Evolutionary conservation across 2,329 filamentous ascomycete genomes (phyloP), one percentile per base, ranked within the genome.

Genomic region (Pyrenophora tritici-repentis): DNA sequence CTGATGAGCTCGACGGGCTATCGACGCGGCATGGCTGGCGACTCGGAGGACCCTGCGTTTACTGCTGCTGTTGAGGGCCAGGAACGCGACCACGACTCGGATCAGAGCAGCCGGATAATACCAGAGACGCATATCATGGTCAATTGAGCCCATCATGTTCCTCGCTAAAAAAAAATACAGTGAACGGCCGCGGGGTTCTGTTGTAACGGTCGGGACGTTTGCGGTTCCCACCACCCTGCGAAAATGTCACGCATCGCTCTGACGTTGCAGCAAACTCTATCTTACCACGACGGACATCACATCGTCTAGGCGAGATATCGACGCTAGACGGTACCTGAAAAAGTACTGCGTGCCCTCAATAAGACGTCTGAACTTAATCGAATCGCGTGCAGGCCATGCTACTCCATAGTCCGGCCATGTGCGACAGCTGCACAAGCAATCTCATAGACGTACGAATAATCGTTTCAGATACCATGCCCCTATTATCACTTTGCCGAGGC

Each of bases 1-100:
- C 45, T 50, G 14, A 24, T 36, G 47, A 50, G 40, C 43, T 37
- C 35, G 45, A 40, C 36, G 24, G 35, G 22, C 43, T 32, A 36
- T 32, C 32, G 32, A 18, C 38, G 32, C 37, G 34, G 40, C 33
- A 35, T 31, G 35, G 36, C 38, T 34, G 42, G 40, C 14, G 47
- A 41, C 24, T 48, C 46, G 34, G 33, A 17, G 32, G 43, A 44
- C 54, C 56, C 54, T 59, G 51, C 53, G 34, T 46, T 12, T 29
- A 9, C 26, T 32, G 32, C 37, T 44, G 34, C 12, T 42, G 49
- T 9, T 17, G 42, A 29, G 20, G 37, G 42, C 37, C 55, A 50
- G 55, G 35, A 53, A 43, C 34, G 29, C 18, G 13, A 32, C 24
- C 14, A 36, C n/a, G 18, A 40, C 17, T 42, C 46, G 39, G 44